A percentile compares a stretch with the other conserved stretches of the same genome.
Conservation (phyloP, 179 eudicot species). For the Gypsophila paniculata region DNA sequence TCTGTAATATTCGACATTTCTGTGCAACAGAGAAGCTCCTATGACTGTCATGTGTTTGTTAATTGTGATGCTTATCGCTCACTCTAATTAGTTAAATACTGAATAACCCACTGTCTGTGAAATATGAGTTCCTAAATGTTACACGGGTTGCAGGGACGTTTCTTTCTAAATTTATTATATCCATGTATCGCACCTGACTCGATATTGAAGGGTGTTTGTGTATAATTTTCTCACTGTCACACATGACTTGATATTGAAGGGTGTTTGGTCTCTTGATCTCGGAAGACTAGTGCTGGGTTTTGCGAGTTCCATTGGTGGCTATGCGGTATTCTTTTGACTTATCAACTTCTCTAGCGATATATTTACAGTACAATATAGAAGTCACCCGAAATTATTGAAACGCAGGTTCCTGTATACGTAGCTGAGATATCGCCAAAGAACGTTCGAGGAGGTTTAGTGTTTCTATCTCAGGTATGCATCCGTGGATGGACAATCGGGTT, state of each 20-base stretch:
- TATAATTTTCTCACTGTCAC: not conserved
- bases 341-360: not conserved
- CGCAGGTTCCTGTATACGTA: slow-evolving; percentile 78
- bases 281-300: slow-evolving; percentile 43
- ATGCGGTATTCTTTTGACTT: slow-evolving; percentile 25
- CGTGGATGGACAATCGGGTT: too few relatives aligned
- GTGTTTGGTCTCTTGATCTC: slow-evolving; percentile 35
- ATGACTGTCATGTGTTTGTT: too few relatives aligned
- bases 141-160: too few relatives aligned
- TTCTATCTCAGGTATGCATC: slow-evolving; percentile 75
- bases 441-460: slow-evolving; percentile 64
- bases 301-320: slow-evolving; percentile 25
- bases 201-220: too few relatives aligned
- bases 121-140: too few relatives aligned
- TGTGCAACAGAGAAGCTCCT: too few relatives aligned
- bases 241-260: slow-evolving; percentile 25
- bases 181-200: too few relatives aligned
- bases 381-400: not conserved
- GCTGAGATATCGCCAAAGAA: slow-evolving; percentile 85
- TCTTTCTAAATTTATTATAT: too few relatives aligned
- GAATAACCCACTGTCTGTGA: too few relatives aligned
- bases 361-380: not conserved
- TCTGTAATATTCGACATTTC: too few relatives aligned
- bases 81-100: too few relatives aligned
- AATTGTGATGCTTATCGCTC: too few relatives aligned